Percentiles rank a stretch among this genome's conserved stretches.
These are phyloP conservation scores for Trichophyton simii DNA, from an alignment of 2,329 filamentous ascomycete genomes.

Conservation along the genomic window DNA sequence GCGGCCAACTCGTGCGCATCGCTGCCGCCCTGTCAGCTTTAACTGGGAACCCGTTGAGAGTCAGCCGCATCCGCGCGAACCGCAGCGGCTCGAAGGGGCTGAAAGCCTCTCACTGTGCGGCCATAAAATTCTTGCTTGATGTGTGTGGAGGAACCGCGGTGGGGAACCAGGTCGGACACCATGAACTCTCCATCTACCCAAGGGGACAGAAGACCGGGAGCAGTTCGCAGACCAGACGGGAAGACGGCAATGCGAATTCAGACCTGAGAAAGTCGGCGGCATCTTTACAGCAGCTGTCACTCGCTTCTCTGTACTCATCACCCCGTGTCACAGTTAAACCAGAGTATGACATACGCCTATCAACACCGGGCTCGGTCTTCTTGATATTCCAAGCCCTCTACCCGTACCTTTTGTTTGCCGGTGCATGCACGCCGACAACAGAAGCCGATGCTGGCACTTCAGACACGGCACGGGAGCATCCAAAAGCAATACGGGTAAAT, in stretches of 20 bases:
- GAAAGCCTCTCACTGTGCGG: conserved; percentile 46
- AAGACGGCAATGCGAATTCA: background rate
- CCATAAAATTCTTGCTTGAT: conserved; percentile 40
- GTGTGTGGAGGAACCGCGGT: conserved; percentile 35
- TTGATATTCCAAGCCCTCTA: conserved; percentile 48
- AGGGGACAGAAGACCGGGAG: conserved; percentile 6
- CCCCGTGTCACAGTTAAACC: conserved; percentile 15
- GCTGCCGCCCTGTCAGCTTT: conserved; percentile 44
- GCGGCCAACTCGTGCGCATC: conserved; percentile 48
- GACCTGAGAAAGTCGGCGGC: background rate
- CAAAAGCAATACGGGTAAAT: conserved; percentile 25
- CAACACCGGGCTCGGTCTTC: conserved; percentile 42
- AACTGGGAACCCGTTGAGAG: conserved; percentile 37
- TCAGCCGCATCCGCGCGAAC: conserved; percentile 44
- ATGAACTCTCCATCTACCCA: conserved; percentile 25
- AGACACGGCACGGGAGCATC: background rate
- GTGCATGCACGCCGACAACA: conserved; percentile 8
- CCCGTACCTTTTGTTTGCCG: conserved; percentile 43
- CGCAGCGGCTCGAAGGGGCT: conserved; percentile 40
- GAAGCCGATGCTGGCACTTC: conserved; percentile 3
- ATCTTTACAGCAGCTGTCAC: conserved; percentile 2
- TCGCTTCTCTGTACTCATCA: background rate
- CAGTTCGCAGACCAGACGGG: background rate
- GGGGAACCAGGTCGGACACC: conserved; percentile 26
- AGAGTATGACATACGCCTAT: conserved; percentile 32